Conservation (phyloP, 345 rosid genomes). For the Schrenkiella parvula region DNA sequence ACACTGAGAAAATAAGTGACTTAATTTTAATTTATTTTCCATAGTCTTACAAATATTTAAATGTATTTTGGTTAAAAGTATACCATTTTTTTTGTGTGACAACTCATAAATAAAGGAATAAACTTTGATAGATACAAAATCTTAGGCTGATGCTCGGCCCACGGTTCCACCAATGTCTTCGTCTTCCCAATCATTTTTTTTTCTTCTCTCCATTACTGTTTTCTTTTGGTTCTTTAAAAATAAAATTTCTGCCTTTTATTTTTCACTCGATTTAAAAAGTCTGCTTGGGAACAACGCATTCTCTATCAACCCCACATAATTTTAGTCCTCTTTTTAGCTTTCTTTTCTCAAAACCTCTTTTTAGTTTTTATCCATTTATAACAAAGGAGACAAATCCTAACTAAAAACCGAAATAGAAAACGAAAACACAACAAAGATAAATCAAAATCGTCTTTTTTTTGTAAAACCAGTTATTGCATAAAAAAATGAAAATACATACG, state of each 20-base stretch:
- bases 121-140: conserved; percentile 36
- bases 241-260: conserved; percentile 17
- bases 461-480: not conserved
- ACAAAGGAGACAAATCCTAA: not conserved
- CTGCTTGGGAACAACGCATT: conserved; percentile 85
- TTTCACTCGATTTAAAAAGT: conserved; percentile 36
- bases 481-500: not conserved
- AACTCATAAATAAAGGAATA: conserved; percentile 28
- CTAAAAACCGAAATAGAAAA: not conserved
- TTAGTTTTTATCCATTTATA: conserved; percentile 12
- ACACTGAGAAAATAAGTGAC: no score
- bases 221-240: conserved; percentile 11
- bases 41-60: not conserved
- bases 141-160: conserved; percentile 42
- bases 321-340: conserved; percentile 12
- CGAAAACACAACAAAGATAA: not conserved
- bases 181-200: conserved; percentile 34
- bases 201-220: conserved; percentile 31
- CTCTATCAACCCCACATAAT: conserved; percentile 32
- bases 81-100: conserved; percentile 4
- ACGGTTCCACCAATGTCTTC: conserved; percentile 59
- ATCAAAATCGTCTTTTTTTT: not conserved
- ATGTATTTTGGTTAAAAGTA: not conserved
- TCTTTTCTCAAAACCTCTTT: conserved; percentile 15
- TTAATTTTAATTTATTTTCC: not conserved